A percentile compares a stretch with the other conserved stretches of the same genome.
These are phyloP conservation scores for Clonostachys rosea DNA, from an alignment of 2,329 filamentous ascomycete species.

Conservation along the genomic window DNA sequence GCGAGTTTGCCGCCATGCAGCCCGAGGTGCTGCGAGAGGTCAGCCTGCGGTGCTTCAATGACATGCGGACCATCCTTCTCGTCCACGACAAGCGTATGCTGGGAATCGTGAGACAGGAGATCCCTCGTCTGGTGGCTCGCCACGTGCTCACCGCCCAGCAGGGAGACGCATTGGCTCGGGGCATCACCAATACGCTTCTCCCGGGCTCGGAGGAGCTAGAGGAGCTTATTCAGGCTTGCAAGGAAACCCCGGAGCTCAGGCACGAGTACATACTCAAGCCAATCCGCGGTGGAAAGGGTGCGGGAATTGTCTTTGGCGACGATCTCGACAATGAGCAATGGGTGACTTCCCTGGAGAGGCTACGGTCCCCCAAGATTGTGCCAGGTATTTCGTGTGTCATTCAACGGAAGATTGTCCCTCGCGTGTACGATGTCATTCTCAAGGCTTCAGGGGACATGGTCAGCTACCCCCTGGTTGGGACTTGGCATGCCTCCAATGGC, in stretches of 20 bases:
- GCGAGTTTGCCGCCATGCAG: conserved; percentile 22
- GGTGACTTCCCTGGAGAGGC: conserved; percentile 11
- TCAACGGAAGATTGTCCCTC: conserved; percentile 49
- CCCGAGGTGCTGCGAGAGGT: conserved; percentile 24
- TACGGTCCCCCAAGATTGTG: conserved; percentile 4
- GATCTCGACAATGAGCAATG: conserved; percentile 21
- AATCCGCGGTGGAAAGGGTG: conserved; percentile 28
- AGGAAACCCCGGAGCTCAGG: conserved; percentile 7
- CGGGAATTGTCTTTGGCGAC: conserved; percentile 31
- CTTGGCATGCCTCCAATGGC: conserved; percentile 21
- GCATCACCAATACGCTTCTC: conserved; percentile 25
- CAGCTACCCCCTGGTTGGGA: conserved; percentile 22
- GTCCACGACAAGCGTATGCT: conserved; percentile 37
- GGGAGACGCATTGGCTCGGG: conserved; percentile 12
- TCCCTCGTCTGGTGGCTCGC: conserved; percentile 14
- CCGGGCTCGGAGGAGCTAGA: conserved; percentile 18
- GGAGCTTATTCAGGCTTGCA: conserved; percentile 8
- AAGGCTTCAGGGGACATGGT: conserved; percentile 12
- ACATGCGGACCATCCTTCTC: conserved; percentile 30
- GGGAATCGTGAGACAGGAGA: conserved; percentile 27
- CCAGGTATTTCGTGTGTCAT: conserved; percentile 52
- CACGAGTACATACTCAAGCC: conserved; percentile 28
- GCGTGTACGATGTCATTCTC: conserved; percentile 22
- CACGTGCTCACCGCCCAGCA: conserved; percentile 17
- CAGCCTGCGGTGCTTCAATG: conserved; percentile 29